Conservation (phyloP, 192 early-diverging fungal genomes). For the Cladochytrium replicatum region DNA sequence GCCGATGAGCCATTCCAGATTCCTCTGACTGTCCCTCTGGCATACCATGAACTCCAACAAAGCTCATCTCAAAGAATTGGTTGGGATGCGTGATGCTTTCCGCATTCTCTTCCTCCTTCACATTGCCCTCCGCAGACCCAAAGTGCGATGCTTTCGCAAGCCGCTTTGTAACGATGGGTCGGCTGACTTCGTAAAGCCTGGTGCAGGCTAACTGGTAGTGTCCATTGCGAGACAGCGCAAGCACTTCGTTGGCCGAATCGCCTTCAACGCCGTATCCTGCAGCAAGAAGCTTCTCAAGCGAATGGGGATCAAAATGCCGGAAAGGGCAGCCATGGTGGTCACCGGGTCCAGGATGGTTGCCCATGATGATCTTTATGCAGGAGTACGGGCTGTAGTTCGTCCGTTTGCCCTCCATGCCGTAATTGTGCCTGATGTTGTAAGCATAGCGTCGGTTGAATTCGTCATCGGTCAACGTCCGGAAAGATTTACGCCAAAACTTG, state of each 20-base stretch:
- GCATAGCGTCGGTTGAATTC: constrained; percentile 88
- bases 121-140: constrained; percentile 17
- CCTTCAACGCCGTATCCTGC: constrained; percentile 47
- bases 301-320: constrained; percentile 61
- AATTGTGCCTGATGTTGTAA: constrained; percentile 93
- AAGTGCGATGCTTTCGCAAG: neutral
- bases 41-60: too few species aligned
- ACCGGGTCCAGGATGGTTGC: constrained; percentile 63
- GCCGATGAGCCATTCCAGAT: too few species aligned
- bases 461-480: constrained; percentile 70
- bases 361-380: constrained; percentile 80
- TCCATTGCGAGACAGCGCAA: constrained; percentile 48
- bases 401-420: constrained; percentile 88
- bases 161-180: constrained; percentile 13
- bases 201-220: constrained; percentile 96
- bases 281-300: constrained; percentile 55
- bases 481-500: constrained; percentile 81
- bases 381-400: constrained; percentile 41
- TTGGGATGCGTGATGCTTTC: constrained; percentile 88
- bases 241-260: constrained; percentile 52
- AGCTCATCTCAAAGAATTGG: constrained; percentile 77
- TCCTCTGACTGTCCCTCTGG: too few species aligned
- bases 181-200: constrained; percentile 67
- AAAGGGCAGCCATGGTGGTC: constrained; percentile 97
- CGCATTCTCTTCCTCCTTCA: constrained; percentile 25